Evolutionary conservation across 257 asterid genomes (phyloP).

Genomic region (Echites panduratus): DNA sequence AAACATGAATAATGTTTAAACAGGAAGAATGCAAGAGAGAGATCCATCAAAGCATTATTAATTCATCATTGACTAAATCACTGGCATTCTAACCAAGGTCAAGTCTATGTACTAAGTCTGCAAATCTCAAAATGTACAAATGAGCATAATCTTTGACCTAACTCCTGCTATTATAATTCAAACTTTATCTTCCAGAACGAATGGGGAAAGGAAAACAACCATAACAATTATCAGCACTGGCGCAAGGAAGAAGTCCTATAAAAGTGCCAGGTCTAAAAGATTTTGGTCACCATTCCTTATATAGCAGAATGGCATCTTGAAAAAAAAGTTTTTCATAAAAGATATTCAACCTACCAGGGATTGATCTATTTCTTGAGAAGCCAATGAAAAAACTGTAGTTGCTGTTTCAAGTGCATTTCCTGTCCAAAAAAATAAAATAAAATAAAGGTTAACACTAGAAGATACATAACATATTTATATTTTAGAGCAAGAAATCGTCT

Average conservation of each 20-base stretch:
- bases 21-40: too few species aligned
- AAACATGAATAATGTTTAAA: too few species aligned
- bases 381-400: constrained; percentile 77
- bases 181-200: background rate
- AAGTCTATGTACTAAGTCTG: background rate
- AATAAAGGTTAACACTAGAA: background rate
- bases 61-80: too few species aligned
- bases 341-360: constrained; percentile 33
- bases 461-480: background rate
- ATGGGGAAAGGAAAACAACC: background rate
- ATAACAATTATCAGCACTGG: background rate
- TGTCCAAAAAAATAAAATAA: constrained; percentile 22
- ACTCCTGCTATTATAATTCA: background rate
- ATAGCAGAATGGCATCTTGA: background rate
- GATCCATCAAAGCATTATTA: too few species aligned
- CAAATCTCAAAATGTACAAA: background rate
- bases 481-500: background rate
- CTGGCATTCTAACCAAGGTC: background rate
- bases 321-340: background rate
- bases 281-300: background rate
- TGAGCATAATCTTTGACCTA: background rate
- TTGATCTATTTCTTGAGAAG: constrained; percentile 67
- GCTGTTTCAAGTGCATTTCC: constrained; percentile 87
- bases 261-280: background rate
- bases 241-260: background rate